phyloP scores from a whole-genome alignment of 2,329 filamentous ascomycete genomes.

The Tolypocladium ovalisporum region DNA sequence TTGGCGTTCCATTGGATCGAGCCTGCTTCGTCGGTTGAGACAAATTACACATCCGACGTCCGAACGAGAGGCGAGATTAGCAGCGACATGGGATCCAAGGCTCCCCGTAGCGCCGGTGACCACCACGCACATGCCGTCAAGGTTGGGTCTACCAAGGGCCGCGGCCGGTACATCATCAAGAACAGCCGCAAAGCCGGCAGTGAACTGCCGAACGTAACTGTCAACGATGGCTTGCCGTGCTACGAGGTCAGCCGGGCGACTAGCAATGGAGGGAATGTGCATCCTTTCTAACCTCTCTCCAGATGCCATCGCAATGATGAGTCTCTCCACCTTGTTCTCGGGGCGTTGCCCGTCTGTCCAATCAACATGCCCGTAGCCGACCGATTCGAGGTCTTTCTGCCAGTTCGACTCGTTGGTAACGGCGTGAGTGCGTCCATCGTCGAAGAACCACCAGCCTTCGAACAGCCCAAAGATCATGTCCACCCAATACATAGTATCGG shows the following conservation, averaged over 20 bases:
- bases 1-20: neutral
- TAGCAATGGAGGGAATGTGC: neutral
- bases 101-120: conserved; percentile 28
- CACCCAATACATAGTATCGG: conserved; percentile 8
- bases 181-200: neutral
- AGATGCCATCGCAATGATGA: conserved; percentile 3
- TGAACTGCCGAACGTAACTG: neutral
- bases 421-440: conserved; percentile 1
- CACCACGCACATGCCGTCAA: conserved; percentile 10
- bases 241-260: neutral
- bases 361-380: conserved; percentile 6
- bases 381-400: neutral
- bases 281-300: neutral
- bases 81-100: conserved; percentile 24
- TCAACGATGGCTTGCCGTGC: neutral
- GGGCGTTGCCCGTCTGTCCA: conserved; percentile 3
- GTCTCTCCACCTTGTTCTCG: conserved; percentile 1
- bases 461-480: conserved; percentile 21
- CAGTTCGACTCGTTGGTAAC: neutral
- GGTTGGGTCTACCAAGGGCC: neutral
- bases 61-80: conserved; percentile 11
- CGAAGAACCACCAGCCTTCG: conserved; percentile 22
- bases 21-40: conserved; percentile 26
- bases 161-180: neutral
- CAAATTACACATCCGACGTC: conserved; percentile 25